Evolutionary conservation across 1,284 basidiomycete genomes (phyloP), one percentile per base, ranked within the genome.

Genomic region (Cryptococcus deneoformans): DNA sequence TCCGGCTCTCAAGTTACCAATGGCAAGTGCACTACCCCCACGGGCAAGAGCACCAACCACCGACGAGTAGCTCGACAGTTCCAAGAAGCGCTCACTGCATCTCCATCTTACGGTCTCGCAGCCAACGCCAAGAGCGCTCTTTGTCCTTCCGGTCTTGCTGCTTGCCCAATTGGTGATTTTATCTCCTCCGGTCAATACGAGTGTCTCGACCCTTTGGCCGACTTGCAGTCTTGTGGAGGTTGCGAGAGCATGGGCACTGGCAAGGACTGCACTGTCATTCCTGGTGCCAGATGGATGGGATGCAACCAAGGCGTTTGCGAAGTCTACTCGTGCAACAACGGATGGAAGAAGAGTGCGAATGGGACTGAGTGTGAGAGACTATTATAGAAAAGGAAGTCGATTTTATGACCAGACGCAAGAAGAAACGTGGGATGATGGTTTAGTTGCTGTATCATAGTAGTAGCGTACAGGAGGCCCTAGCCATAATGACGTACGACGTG

Each of bases 221-320:
- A 76, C 16, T 58, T 79, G 43, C 67, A 74, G 42, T 72, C 69
- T 37, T 90, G 88, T 72, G 87, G 87, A 65, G 88, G 88, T 44
- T 90, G 87, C 70, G 76, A 82, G 2, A 81, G 82, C 14, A 75
- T 81, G 24, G 84, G 84, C n/a, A 72, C 79, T 52, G 87, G 88
- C 34, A 77, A 83, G 68, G 86, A 90, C 71, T 90, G 87, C 74
- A 85, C 84, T 37, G 75, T 80, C 38, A 87, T 89, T 61, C 61
- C 76, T 48, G 84, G 85, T 53, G 84, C 82, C 7, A 82, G 82
- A 81, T 87, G 86, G 67, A 86, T 88, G 63, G 85, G 83, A n/a
- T 90, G 88, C 73, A 81, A 83, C 48, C 38, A 37, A 54, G 83
- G 84, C 47, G 64, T 71, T 62, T 87, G 85, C 76, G 75, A 78